Percentiles rank a stretch among this genome's conserved stretches.
Conservation (phyloP, 192 early-diverging fungal genomes). For the Coemansia sp. region DNA sequence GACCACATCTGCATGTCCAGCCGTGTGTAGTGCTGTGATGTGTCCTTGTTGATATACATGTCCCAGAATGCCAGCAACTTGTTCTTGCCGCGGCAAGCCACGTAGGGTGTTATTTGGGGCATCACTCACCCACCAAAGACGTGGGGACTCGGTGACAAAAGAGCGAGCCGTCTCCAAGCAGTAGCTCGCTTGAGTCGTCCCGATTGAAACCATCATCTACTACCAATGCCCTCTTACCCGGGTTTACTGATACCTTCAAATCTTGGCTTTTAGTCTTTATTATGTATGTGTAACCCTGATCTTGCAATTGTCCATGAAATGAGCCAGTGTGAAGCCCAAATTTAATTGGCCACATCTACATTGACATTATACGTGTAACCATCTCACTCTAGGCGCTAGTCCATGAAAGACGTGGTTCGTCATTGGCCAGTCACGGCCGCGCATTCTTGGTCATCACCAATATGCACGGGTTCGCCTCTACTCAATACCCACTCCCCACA, state of each 20-base stretch:
- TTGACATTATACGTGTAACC: neutral
- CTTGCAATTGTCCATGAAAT: neutral
- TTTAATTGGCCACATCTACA: neutral
- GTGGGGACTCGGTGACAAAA: too few species aligned
- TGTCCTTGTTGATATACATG: conserved; percentile 32
- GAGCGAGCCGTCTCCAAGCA: too few species aligned
- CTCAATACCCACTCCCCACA: neutral
- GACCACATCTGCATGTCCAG: conserved; percentile 4
- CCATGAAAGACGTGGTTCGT: neutral
- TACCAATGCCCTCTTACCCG: too few species aligned
- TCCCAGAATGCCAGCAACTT: conserved; percentile 37
- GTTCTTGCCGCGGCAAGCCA: too few species aligned
- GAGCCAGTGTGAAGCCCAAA: neutral
- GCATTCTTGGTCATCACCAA: neutral
- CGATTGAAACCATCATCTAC: too few species aligned
- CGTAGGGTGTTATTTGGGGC: too few species aligned
- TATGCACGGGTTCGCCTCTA: neutral
- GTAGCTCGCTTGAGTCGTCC: too few species aligned
- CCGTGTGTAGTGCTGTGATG: neutral
- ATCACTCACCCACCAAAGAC: too few species aligned
- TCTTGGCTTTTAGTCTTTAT: neutral
- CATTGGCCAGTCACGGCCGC: neutral
- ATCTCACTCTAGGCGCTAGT: neutral
- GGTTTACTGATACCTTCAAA: too few species aligned
- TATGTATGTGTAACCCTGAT: neutral